Conservation (phyloP, 2,329 filamentous ascomycete species). For the Exserohilum turcica region DNA sequence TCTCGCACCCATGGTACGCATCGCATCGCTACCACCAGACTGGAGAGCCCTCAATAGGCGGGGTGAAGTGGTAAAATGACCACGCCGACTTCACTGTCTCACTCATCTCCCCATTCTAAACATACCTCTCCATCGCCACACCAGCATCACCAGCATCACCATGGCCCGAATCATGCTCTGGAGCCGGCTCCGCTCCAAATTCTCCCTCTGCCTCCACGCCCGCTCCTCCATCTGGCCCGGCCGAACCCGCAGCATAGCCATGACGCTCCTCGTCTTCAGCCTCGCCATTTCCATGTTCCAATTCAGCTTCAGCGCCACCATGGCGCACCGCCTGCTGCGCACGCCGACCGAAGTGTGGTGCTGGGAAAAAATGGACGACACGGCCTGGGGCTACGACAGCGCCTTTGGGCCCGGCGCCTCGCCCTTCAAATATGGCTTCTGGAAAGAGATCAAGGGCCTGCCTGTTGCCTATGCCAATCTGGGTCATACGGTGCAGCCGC, state of each 20-base stretch:
- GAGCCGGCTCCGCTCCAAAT: background rate
- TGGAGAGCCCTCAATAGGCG: background rate
- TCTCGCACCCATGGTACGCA: background rate
- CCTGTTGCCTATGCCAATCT: slow-evolving; percentile 3
- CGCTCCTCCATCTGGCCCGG: slow-evolving; percentile 10
- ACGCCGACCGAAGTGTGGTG: background rate
- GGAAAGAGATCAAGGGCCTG: background rate
- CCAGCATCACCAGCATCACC: background rate
- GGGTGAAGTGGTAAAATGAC: background rate
- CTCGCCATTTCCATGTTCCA: slow-evolving; percentile 1
- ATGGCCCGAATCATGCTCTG: slow-evolving; percentile 4
- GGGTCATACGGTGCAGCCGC: background rate
- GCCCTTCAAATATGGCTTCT: background rate
- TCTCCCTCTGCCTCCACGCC: slow-evolving; percentile 1
- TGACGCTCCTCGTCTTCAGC: background rate
- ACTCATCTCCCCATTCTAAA: background rate
- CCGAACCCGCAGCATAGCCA: background rate
- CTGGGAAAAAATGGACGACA: background rate
- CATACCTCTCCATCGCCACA: background rate
- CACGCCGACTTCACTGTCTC: background rate
- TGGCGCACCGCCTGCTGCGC: background rate
- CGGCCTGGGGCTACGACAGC: background rate
- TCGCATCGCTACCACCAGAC: background rate
- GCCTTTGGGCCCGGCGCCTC: background rate
- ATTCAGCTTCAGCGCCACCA: background rate